Base-by-base conservation (phyloP, 768 basidiomycete species). In the Termitomyces sp. region DNA sequence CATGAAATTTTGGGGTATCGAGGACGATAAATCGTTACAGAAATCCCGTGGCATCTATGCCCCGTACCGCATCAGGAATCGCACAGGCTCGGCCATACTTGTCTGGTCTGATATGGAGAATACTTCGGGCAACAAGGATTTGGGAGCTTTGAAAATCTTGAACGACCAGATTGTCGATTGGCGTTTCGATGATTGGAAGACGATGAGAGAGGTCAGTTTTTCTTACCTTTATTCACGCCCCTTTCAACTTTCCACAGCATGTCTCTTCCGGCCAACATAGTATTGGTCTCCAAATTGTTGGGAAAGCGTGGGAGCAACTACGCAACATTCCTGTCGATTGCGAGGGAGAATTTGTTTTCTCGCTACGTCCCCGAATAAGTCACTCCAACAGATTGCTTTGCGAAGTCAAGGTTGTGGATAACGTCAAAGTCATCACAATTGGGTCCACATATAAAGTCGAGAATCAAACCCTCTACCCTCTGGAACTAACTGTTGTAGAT, bases 131-230 rank as follows among this genome's bases (percentile, higher is more conserved):
- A 69, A 73, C 14, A 80, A 79, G 47, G 81, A 84, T 57, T 68
- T 75, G 3, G 76, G 77, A 32, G 75, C 79, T 32, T 77, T 85
- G 44, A 83, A 85, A 64, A 73, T 99, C 38, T 74, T 82, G 20
- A 82, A 93, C 62, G 88, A 89, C 38, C 80, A 91, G 65, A 84
- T 79, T 8, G 76, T 92, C 4, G 95, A 98, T 57, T 98, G 97
- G 97, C 80, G 97, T 56, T 98, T 98, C 65, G 94, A 98, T 68
- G 95, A 98, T 66, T 94, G 93, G 89, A 88, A 88, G 69, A 88
- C 87, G 4, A 87, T 91, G 77, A 85, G 97, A 68, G 97, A 99
- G 77, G 94, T 93, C 67, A 59, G 78, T 35, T 24, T 5, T 32
- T 26, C 20, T 16, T 26, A 47, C 32, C 33, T 2, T 44, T 18